phyloP scores from a whole-genome alignment of 805 yeast genomes.

The Candida incommunis region DNA sequence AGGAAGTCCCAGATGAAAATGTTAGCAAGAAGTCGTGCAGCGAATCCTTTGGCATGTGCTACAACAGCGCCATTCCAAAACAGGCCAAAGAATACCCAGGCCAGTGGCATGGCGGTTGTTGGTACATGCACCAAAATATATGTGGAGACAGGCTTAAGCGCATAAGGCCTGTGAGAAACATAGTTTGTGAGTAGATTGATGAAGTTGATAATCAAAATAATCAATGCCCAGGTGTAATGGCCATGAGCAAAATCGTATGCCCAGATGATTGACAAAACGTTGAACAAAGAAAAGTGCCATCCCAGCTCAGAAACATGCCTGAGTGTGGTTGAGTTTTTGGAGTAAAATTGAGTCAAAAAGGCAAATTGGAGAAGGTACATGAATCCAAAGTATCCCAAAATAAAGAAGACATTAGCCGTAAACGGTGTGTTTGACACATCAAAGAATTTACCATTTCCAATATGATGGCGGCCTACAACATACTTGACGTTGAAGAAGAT shows the following conservation, averaged over 20 bases:
- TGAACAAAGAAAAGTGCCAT: conserved; percentile 50
- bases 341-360: conserved; percentile 19
- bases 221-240: conserved; percentile 44
- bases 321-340: conserved; percentile 15
- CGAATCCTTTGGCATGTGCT: conserved; percentile 43
- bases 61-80: conserved; percentile 81
- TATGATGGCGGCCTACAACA: conserved; percentile 35
- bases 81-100: conserved; percentile 59
- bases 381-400: conserved; percentile 43
- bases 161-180: conserved; percentile 44
- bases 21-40: conserved; percentile 58
- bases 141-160: conserved; percentile 34
- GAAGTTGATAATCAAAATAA: conserved; percentile 45
- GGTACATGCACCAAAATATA: conserved; percentile 54
- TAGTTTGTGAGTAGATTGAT: conserved; percentile 42
- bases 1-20: conserved; percentile 67
- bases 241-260: conserved; percentile 41
- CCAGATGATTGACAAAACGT: conserved; percentile 51
- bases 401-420: conserved; percentile 28
- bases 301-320: conserved; percentile 24
- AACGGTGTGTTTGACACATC: conserved; percentile 56
- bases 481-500: conserved; percentile 41
- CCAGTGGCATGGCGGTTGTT: conserved; percentile 51
- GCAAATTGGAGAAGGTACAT: conserved; percentile 36
- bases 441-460: conserved; percentile 28